These are phyloP conservation scores for Fusarium sp. DNA, from an alignment of 2,329 filamentous ascomycete genomes.

Conservation along the genomic window DNA sequence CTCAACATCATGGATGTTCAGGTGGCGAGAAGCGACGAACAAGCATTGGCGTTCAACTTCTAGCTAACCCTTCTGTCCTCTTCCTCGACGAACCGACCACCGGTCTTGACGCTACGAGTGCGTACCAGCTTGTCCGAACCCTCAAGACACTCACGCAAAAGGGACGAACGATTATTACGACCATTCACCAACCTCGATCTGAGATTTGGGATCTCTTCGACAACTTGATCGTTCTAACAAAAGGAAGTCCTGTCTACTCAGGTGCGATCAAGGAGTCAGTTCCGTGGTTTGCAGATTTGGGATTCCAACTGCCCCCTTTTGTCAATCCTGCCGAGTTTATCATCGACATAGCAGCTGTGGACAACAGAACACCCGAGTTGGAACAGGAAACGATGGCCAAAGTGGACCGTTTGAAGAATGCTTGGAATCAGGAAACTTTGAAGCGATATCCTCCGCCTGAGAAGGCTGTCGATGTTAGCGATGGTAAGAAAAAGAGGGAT, in stretches of 20 bases:
- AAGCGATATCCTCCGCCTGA: constrained; percentile 43
- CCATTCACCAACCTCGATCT: constrained; percentile 81
- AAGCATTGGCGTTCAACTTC: constrained; percentile 80
- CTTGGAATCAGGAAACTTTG: constrained; percentile 64
- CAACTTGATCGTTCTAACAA: constrained; percentile 74
- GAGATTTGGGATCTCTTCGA: constrained; percentile 86
- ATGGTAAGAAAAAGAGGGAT: constrained; percentile 31
- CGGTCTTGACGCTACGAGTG: constrained; percentile 80
- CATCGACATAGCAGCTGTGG: constrained; percentile 79
- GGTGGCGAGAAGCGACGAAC: constrained; percentile 82
- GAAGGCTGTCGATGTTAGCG: constrained; percentile 1
- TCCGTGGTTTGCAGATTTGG: constrained; percentile 71
- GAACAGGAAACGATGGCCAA: constrained; percentile 70
- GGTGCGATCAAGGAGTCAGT: constrained; percentile 69
- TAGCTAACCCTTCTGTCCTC: constrained; percentile 82
- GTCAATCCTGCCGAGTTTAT: constrained; percentile 83
- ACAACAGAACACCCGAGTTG: constrained; percentile 75
- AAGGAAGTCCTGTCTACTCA: constrained; percentile 75
- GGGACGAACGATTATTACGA: constrained; percentile 77
- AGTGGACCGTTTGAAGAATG: constrained; percentile 69
- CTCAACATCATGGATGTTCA: constrained; percentile 78
- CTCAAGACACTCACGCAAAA: constrained; percentile 75
- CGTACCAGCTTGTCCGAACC: constrained; percentile 77
- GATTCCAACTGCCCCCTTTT: constrained; percentile 73
- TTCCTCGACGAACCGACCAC: constrained; percentile 86